These are phyloP conservation scores for Trametes versicolor DNA, from an alignment of 1,284 basidiomycete species.

Conservation along the genomic window DNA sequence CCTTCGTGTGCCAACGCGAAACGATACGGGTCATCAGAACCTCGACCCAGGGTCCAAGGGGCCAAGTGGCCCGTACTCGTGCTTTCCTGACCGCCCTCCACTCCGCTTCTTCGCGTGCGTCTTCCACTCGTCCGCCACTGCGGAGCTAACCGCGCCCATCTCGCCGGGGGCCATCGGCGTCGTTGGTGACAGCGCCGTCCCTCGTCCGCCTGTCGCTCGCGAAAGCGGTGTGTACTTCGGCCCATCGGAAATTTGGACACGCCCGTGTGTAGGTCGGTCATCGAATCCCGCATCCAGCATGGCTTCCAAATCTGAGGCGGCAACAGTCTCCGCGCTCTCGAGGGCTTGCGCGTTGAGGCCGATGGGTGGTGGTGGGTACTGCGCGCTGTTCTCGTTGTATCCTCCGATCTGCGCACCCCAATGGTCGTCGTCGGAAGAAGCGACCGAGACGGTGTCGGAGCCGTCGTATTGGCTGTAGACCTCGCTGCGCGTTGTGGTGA, in stretches of 20 bases:
- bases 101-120: slow-evolving; percentile 56
- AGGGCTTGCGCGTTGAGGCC: slow-evolving; percentile 63
- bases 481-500: slow-evolving; percentile 64
- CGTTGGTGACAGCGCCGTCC: slow-evolving; percentile 48
- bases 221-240: slow-evolving; percentile 63
- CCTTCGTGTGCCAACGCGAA: slow-evolving; percentile 31
- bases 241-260: slow-evolving; percentile 66
- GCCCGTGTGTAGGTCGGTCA: slow-evolving; percentile 57
- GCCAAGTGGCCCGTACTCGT: slow-evolving; percentile 79
- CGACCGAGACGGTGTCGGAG: slow-evolving; percentile 80
- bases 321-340: slow-evolving; percentile 70
- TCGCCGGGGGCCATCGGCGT: slow-evolving; percentile 32
- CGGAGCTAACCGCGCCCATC: slow-evolving; percentile 47
- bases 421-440: slow-evolving; percentile 92
- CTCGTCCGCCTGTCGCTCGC: slow-evolving; percentile 52
- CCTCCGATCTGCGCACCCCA: slow-evolving; percentile 90
- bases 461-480: slow-evolving; percentile 72
- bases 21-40: slow-evolving; percentile 40
- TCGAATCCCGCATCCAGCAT: slow-evolving; percentile 92
- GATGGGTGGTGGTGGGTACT: slow-evolving; percentile 87
- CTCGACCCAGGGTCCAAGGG: slow-evolving; percentile 71
- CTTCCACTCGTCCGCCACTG: slow-evolving; percentile 50
- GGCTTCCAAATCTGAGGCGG: slow-evolving; percentile 82
- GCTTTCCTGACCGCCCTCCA: slow-evolving; percentile 53
- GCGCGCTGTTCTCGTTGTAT: slow-evolving; percentile 86